phyloP scores from a whole-genome alignment of 192 early-diverging fungal genomes.

The Entomortierella chlamydospora region DNA sequence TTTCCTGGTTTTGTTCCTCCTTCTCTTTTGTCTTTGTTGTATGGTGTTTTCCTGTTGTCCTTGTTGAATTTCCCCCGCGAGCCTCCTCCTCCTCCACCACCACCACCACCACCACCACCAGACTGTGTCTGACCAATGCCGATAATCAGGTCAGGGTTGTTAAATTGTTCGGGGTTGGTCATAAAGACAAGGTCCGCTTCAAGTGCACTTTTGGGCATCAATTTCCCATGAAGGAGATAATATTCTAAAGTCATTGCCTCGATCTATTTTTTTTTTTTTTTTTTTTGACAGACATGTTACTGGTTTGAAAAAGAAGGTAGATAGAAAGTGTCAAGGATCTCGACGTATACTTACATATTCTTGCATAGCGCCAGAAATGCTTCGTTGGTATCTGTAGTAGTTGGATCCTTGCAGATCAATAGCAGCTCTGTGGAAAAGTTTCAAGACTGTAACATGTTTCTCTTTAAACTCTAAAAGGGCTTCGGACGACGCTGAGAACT shows the following conservation, averaged over 20 bases:
- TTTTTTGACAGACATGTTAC: too few relatives aligned
- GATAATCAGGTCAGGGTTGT: slow-evolving; percentile 41
- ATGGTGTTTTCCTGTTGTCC: slow-evolving; percentile 23
- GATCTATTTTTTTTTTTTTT: slow-evolving; percentile 14
- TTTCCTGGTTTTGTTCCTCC: not conserved
- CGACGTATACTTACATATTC: slow-evolving; percentile 42
- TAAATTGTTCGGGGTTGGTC: slow-evolving; percentile 17
- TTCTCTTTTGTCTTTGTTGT: slow-evolving; percentile 19
- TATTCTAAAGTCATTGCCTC: slow-evolving; percentile 52
- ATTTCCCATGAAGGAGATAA: slow-evolving; percentile 36
- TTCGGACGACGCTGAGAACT: slow-evolving; percentile 23
- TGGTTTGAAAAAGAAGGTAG: too few relatives aligned
- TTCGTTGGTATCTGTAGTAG: slow-evolving; percentile 47
- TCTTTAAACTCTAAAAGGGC: slow-evolving; percentile 39
- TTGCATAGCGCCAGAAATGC: slow-evolving; percentile 44
- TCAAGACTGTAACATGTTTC: slow-evolving; percentile 38
- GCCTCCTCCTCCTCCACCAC: slow-evolving; percentile 14
- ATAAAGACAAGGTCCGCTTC: slow-evolving; percentile 37
- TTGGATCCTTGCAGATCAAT: slow-evolving; percentile 47
- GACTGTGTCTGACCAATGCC: slow-evolving; percentile 20
- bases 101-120: slow-evolving; percentile 20
- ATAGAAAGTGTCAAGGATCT: too few relatives aligned
- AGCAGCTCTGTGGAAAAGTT: slow-evolving; percentile 40
- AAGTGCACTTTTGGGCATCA: slow-evolving; percentile 43
- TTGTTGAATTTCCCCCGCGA: slow-evolving; percentile 19